Percentiles rank a stretch among this genome's conserved stretches.
Conservation (phyloP, 176 grass and related monocot genomes). For the Cymbopogon citratus region DNA sequence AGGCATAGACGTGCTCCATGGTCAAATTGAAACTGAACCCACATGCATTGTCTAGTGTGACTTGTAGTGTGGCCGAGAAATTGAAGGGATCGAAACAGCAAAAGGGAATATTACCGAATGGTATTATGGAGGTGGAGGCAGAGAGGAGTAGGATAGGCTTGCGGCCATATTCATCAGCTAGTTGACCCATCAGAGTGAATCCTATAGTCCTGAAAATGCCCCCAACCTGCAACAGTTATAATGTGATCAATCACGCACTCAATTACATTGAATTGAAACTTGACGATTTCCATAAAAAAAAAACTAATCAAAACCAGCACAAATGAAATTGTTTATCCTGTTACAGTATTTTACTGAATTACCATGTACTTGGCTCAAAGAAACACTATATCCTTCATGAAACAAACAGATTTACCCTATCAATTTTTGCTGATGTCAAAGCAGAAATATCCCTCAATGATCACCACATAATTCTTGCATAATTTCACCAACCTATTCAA, state of each 20-base stretch:
- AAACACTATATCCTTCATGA: too few species aligned
- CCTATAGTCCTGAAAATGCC: conserved; percentile 63
- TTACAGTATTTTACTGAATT: too few species aligned
- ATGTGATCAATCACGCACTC: not conserved
- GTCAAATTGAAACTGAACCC: not conserved
- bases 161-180: conserved; percentile 67
- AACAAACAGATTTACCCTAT: too few species aligned
- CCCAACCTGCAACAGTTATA: conserved; percentile 45
- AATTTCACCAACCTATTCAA: too few species aligned
- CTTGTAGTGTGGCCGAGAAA: not conserved
- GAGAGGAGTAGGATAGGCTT: conserved; percentile 68
- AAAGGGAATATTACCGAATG: conserved; percentile 40
- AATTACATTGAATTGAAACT: too few species aligned
- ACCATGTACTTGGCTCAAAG: too few species aligned
- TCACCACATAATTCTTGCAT: too few species aligned
- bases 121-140: conserved; percentile 56
- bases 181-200: conserved; percentile 56
- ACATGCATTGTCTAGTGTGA: not conserved
- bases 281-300: too few species aligned
- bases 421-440: too few species aligned
- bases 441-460: too few species aligned
- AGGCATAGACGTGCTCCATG: not conserved
- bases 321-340: too few species aligned
- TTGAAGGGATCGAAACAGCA: not conserved
- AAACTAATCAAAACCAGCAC: too few species aligned